These are phyloP conservation scores for Bothriochloa decipiens DNA, from an alignment of 176 grass and related monocot species.

Conservation along the genomic window DNA sequence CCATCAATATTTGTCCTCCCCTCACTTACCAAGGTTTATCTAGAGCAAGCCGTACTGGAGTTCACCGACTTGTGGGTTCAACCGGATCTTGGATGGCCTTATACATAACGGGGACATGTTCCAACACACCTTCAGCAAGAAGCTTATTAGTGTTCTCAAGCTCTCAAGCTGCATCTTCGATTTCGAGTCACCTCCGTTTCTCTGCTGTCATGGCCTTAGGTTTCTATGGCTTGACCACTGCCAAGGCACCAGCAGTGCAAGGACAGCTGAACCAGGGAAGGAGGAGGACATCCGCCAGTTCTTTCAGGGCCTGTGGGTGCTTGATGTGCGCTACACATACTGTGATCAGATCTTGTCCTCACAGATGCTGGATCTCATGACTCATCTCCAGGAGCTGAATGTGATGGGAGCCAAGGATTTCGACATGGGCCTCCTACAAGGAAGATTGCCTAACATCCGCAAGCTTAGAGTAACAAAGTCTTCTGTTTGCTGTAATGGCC, in stretches of 20 bases:
- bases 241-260: not conserved
- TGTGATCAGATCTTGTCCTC: not conserved
- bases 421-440: not conserved
- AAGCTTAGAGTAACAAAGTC: slow-evolving; percentile 28
- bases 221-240: slow-evolving; percentile 25
- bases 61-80: not conserved
- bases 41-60: not conserved
- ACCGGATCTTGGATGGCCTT: not conserved
- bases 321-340: not conserved
- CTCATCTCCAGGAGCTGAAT: not conserved
- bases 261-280: not conserved
- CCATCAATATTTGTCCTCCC: not conserved
- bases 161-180: not conserved
- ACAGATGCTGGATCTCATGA: not conserved
- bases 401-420: not conserved
- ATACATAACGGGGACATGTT: not conserved
- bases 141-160: slow-evolving; percentile 8
- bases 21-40: not conserved
- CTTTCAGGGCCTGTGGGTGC: slow-evolving; percentile 7
- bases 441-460: not conserved
- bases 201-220: not conserved
- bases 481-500: not conserved
- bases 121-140: not conserved
- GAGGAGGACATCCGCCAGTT: not conserved
- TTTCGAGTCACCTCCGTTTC: slow-evolving; percentile 13